Evolutionary conservation across 768 basidiomycete species (phyloP), one percentile per base, ranked within the genome.

Genomic region (Grammothele lineata): DNA sequence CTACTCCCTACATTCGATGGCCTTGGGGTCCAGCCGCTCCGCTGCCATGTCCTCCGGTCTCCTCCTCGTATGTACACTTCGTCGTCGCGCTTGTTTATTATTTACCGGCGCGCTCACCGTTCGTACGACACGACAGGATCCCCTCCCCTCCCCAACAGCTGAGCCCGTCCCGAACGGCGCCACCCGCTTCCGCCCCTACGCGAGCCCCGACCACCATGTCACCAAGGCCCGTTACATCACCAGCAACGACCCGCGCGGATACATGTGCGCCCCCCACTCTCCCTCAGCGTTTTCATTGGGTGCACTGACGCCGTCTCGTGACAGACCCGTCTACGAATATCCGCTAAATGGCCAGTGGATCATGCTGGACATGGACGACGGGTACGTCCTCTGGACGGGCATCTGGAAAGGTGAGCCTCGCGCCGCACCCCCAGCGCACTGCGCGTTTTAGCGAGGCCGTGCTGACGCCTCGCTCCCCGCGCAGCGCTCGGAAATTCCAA

Each of bases 291-390:
- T 5, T n/a, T 8, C 18, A 8, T 36, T 6, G 35, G 35, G 9
- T 9, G n/a, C n/a, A 7, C 18, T 36, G 8, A 36, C 35, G 7
- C 17, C 12, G 35, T 8, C 35, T n/a, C 9, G 6, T 8, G 40
- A 35, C 56, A 74, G 90, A 45, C 88, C 89, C 11, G 91, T 93
- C 10, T 92, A 87, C 59, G 91, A 93, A 62, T 93, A 92, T 58
- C 88, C 87, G 1, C 72, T 93, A 46, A 89, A 90, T 53, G 86
- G 84, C 18, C 89, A 92, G 60, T 91, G 89, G 87, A 88, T 93
- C 59, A 92, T 93, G 91, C 90, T 92, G 80, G 91, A 93, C 69
- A 86, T 89, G 60, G 91, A 93, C 62, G 90, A 92, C 62, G 91
- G 91, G 3, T 92, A 90, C 63, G 84, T 93, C 48, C 72, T 92